Evolutionary conservation across 306 rosid species (phyloP).

Genomic region (Cercis canadensis): DNA sequence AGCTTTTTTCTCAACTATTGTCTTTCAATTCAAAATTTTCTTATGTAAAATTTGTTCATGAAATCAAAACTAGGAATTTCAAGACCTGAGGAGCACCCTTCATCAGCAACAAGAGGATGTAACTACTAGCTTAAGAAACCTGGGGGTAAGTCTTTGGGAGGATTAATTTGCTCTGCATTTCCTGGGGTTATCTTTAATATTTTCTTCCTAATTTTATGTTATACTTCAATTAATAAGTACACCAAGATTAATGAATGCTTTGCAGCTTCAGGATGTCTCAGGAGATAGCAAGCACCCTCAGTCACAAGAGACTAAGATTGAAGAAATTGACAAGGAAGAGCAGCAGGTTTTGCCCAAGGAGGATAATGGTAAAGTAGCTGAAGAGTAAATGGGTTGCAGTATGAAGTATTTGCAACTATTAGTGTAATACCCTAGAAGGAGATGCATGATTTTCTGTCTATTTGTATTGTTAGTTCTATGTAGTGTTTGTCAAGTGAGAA

Average conservation of each 20-base stretch:
- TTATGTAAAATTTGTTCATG: constrained; percentile 20
- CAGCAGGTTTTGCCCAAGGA: constrained; percentile 44
- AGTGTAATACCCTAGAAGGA: constrained; percentile 33
- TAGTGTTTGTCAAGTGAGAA: constrained; percentile 34
- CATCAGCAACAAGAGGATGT: constrained; percentile 99
- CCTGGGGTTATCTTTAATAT: neutral
- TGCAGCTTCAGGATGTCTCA: constrained; percentile 77
- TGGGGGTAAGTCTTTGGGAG: constrained; percentile 62
- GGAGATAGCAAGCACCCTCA: constrained; percentile 46
- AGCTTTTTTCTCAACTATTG: neutral
- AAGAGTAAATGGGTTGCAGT: constrained; percentile 36
- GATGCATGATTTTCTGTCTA: constrained; percentile 26
- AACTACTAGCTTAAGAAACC: constrained; percentile 70
- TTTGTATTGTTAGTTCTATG: constrained; percentile 40
- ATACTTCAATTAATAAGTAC: neutral
- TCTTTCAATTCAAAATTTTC: constrained; percentile 4
- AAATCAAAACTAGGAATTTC: constrained; percentile 74
- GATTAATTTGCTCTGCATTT: constrained; percentile 14
- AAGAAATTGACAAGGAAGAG: constrained; percentile 51
- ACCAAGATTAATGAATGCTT: constrained; percentile 21
- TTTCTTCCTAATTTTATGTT: neutral
- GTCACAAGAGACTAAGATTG: constrained; percentile 42
- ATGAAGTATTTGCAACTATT: constrained; percentile 26
- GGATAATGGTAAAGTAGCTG: constrained; percentile 49
- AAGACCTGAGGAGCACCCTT: constrained; percentile 90